These are phyloP conservation scores for Trichoderma lentiforme DNA, from an alignment of 2,329 filamentous ascomycete genomes.

Conservation along the genomic window DNA sequence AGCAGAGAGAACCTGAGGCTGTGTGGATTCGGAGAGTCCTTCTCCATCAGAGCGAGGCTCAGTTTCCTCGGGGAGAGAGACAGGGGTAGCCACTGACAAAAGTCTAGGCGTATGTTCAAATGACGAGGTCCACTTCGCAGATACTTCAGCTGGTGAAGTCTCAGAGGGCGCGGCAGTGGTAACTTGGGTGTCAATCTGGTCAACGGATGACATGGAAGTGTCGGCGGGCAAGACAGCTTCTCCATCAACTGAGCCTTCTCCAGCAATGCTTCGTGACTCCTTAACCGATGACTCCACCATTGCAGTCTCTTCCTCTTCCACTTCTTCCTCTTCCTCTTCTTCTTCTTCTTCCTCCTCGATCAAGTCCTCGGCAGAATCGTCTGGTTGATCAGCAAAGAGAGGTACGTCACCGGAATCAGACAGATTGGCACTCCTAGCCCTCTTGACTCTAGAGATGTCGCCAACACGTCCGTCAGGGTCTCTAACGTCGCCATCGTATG, in stretches of 20 bases:
- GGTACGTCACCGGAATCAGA: slow-evolving; percentile 71
- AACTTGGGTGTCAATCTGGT: slow-evolving; percentile 52
- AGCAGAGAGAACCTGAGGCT: slow-evolving; percentile 1
- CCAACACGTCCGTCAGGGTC: slow-evolving; percentile 55
- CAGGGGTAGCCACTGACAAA: slow-evolving; percentile 46
- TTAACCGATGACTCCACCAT: slow-evolving; percentile 23
- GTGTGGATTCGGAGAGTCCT: slow-evolving; percentile 19
- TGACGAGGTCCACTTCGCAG: slow-evolving; percentile 47
- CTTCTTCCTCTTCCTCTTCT: neutral
- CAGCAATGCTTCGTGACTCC: slow-evolving; percentile 25
- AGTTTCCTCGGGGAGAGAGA: slow-evolving; percentile 56
- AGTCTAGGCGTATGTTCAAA: slow-evolving; percentile 54
- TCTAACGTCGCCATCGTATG: slow-evolving; percentile 26
- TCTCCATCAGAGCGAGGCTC: slow-evolving; percentile 27
- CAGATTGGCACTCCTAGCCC: slow-evolving; percentile 58
- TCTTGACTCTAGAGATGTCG: slow-evolving; percentile 70
- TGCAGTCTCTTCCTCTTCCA: slow-evolving; percentile 20
- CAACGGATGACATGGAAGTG: slow-evolving; percentile 54
- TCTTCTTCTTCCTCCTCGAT: slow-evolving; percentile 20
- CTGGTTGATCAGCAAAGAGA: slow-evolving; percentile 62
- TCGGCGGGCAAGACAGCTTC: slow-evolving; percentile 44
- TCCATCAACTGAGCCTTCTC: slow-evolving; percentile 37
- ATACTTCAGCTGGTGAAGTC: slow-evolving; percentile 47
- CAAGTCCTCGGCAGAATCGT: slow-evolving; percentile 19
- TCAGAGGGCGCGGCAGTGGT: slow-evolving; percentile 53